Base-by-base conservation (phyloP, 164 flowering plant genomes). In the Sextonia rubra region DNA sequence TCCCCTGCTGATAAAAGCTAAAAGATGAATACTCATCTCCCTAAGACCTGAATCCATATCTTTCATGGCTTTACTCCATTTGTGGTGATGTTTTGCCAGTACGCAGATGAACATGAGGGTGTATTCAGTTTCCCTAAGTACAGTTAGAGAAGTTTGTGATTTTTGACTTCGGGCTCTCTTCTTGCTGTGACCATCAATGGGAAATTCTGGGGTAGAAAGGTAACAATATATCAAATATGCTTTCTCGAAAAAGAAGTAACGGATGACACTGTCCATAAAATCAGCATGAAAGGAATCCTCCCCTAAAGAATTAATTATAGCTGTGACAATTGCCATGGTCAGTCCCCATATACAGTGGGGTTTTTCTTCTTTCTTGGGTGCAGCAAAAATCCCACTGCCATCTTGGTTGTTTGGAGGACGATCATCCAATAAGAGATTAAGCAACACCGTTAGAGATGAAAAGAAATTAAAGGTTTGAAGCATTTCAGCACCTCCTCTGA, bases 1-100 rank as follows among this genome's bases (percentile, higher is more conserved):
- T 70, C 88, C 97, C 52, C 85, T 79, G 82, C 98, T 91, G 58
- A 95, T 85, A 76, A 90, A 93, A 66, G 98, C 94, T 62, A 95
- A 86, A 26, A 95, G 88, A 85, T 95, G 99, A 74, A 95, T 91
- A 76, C 86, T 75, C 77, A 77, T 91, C 81, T 93, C 99, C 76
- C 98, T 79, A 37, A 93, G 75, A 62, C 83, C 83, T 67, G 97
- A 86, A 78, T 90, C 92, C 78, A 79, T 76, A 66, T 84, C 90
- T 80, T 85, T 88, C 88, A 86, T 84, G 70, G 83, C 82, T 79
- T 84, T 91, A 60, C 67, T 76, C 99, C 99, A 95, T 23, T 86
- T 84, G 22, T 74, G 84, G 76, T 84, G 80, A 75, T 87, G 87
- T 76, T 83, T 88, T 18, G 89, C 93, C 47, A 90, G 81, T 30